Percentiles rank a stretch among this genome's conserved stretches.
Evolutionary conservation across 352 stramenopile species (phyloP).

Genomic region (Pythium coloratum): DNA sequence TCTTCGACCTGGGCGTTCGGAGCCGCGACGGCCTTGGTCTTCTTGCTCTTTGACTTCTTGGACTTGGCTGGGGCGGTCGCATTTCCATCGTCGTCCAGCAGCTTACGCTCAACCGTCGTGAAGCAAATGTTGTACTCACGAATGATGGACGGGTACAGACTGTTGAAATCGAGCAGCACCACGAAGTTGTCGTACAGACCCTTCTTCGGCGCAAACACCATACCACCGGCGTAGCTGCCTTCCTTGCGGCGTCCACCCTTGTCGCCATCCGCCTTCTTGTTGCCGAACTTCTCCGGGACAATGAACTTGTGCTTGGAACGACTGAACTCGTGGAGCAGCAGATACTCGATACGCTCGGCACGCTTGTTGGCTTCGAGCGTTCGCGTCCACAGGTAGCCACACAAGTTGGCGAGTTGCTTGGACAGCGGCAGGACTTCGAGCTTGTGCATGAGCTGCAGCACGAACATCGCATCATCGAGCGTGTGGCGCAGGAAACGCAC

Average conservation of each 20-base stretch:
- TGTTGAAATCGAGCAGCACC: slow-evolving; percentile 99
- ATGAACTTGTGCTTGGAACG: slow-evolving; percentile 96
- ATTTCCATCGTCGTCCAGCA: slow-evolving; percentile 52
- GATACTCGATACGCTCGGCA: slow-evolving; percentile 98
- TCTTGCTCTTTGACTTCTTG: slow-evolving; percentile 36
- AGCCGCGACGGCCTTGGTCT: slow-evolving; percentile 51
- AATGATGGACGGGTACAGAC: slow-evolving; percentile 99
- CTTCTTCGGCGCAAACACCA: slow-evolving; percentile 99
- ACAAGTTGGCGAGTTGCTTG: slow-evolving; percentile 98
- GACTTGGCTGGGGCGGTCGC: slow-evolving; percentile 23
- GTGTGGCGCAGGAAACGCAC: slow-evolving; percentile 94
- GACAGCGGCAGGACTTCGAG: slow-evolving; percentile 98
- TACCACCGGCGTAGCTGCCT: slow-evolving; percentile 97
- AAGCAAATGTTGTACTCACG: slow-evolving; percentile 99
- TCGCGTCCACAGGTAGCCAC: slow-evolving; percentile 97
- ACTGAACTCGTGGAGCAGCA: slow-evolving; percentile 99
- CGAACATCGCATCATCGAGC: slow-evolving; percentile 95
- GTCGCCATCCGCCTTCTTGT: slow-evolving; percentile 62
- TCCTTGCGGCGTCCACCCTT: slow-evolving; percentile 59
- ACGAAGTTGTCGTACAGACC: slow-evolving; percentile 99
- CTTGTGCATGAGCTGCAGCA: slow-evolving; percentile 97
- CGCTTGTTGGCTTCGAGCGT: slow-evolving; percentile 97
- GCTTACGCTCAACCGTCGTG: slow-evolving; percentile 95
- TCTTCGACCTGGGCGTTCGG: slow-evolving; percentile 48
- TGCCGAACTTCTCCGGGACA: slow-evolving; percentile 94